Evolutionary conservation across 176 grass and related monocot species (phyloP), one percentile per base, ranked within the genome.

Genomic region (Echinochloa phyllopogon): DNA sequence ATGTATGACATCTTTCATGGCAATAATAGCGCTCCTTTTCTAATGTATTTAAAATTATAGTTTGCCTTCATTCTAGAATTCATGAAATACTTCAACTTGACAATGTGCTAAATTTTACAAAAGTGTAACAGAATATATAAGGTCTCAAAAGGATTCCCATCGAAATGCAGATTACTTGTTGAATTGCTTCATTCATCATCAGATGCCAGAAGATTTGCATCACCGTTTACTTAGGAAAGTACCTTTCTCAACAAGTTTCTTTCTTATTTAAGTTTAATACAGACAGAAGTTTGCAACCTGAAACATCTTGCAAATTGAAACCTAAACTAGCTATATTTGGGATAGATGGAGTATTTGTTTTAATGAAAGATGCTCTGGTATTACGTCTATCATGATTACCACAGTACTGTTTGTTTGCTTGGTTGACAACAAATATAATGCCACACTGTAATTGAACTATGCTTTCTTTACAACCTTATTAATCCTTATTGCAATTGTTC

Each of bases 1-100:
- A 73, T 74, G 39, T 25, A 63, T 56, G 70, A 8, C 23, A 88
- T 79, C 48, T 74, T 84, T 88, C 81, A 79, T 36, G 65, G 52
- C 70, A 80, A 53, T 73, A 86, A 33, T 16, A 47, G 33, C 5
- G 3, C 25, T 20, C 1, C 45, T 78, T 78, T 64, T 60, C 47
- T 45, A 51, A 27, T 39, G 2, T 48, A 33, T 69, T n/a, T 77
- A 65, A 49, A 38, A 71, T 6, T 73, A 10, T 64, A 41, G 36
- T 11, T 33, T 88, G 18, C 20, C 6, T 64, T 40, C 38, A 56
- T 60, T 72, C 55, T 62, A 61, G 25, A 79, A 72, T 84, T 78
- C 33, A 48, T 42, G 36, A 84, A 74, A 72, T 10, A 25, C 51
- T 24, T 21, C 20, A 65, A 65, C 33, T 56, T 79, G 36, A 58